phyloP scores from a whole-genome alignment of 768 basidiomycete genomes.

The Pleurotus citrinopileatus region DNA sequence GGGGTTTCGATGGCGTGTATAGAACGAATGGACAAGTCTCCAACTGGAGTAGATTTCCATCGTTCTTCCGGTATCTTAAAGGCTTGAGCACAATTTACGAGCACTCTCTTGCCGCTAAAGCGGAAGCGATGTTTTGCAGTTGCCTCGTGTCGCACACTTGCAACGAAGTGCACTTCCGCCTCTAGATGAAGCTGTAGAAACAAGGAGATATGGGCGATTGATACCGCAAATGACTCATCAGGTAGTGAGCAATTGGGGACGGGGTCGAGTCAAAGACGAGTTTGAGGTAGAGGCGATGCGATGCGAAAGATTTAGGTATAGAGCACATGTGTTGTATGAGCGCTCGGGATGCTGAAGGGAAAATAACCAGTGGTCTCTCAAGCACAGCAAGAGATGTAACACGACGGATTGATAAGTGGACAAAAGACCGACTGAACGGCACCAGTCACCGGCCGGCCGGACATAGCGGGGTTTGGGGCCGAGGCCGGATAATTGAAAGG shows the following conservation, averaged over 20 bases:
- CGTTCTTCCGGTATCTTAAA: too few species aligned
- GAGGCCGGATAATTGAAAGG: too few species aligned
- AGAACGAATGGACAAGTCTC: too few species aligned
- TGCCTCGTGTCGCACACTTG: too few species aligned
- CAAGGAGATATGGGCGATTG: too few species aligned
- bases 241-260: neutral
- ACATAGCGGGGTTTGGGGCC: neutral
- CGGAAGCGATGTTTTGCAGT: too few species aligned
- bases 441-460: slow-evolving; percentile 5
- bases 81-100: too few species aligned
- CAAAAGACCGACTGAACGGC: too few species aligned
- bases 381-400: slow-evolving; percentile 4
- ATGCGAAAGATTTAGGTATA: slow-evolving; percentile 7
- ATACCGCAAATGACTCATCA: neutral
- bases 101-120: neutral
- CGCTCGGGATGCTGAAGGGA: neutral
- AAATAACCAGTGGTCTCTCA: too few species aligned
- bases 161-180: neutral
- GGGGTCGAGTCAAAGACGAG: neutral
- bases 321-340: slow-evolving; percentile 2
- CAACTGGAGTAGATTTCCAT: too few species aligned
- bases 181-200: neutral
- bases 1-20: neutral
- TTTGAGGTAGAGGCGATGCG: too few species aligned
- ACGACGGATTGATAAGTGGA: too few species aligned